Conservation (phyloP, 148 eudicot genomes). For the Amaranthus hypochondriacus region DNA sequence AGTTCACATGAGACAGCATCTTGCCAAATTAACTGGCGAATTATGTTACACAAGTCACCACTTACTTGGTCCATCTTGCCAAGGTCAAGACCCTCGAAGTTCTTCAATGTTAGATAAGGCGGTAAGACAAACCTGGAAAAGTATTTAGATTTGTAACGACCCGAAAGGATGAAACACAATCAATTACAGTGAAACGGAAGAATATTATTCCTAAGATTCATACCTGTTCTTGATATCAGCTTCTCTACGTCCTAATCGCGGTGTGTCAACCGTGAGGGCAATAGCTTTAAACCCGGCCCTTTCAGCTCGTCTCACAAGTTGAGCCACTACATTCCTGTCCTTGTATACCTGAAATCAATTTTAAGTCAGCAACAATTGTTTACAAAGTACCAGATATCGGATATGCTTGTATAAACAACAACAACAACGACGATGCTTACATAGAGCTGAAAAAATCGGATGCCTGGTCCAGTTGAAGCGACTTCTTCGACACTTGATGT, state of each 20-base stretch:
- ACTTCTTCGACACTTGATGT: slow-evolving; percentile 99
- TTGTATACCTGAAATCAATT: slow-evolving; percentile 67
- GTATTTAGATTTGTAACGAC: background rate
- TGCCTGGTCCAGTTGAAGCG: slow-evolving; percentile 98
- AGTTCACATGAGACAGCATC: background rate
- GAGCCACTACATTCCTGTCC: slow-evolving; percentile 93
- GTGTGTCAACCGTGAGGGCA: slow-evolving; percentile 97
- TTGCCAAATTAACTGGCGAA: background rate
- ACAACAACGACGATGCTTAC: slow-evolving; percentile 36
- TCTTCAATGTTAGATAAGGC: slow-evolving; percentile 80
- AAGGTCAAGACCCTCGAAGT: slow-evolving; percentile 93
- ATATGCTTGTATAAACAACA: no score
- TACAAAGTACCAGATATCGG: no score
- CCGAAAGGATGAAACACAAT: no score
- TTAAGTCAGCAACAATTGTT: no score
- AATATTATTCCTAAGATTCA: background rate
- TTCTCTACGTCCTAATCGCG: slow-evolving; percentile 92
- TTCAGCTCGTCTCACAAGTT: slow-evolving; percentile 97
- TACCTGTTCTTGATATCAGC: slow-evolving; percentile 97
- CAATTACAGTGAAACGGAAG: background rate
- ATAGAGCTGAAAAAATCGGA: slow-evolving; percentile 98
- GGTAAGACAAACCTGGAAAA: slow-evolving; percentile 71
- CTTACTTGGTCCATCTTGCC: slow-evolving; percentile 95
- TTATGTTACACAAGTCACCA: background rate
- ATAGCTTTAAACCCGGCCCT: slow-evolving; percentile 98